Conservation (phyloP, 2,329 filamentous ascomycete species). For the Diaporthe sp. region DNA sequence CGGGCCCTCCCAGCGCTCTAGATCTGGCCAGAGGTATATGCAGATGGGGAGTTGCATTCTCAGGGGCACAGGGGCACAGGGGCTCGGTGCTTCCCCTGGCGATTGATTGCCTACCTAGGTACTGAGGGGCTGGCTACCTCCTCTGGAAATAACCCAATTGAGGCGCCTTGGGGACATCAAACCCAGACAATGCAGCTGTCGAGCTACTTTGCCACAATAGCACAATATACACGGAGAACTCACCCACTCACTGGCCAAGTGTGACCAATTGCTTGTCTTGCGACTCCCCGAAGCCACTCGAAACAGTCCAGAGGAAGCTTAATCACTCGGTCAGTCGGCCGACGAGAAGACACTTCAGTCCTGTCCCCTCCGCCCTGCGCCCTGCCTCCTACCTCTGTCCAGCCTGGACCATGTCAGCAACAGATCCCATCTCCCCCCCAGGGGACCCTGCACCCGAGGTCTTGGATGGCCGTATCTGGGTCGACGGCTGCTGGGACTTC, state of each 20-base stretch:
- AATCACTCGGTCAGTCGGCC: neutral
- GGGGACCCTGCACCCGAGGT: constrained; percentile 65
- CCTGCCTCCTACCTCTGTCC: neutral
- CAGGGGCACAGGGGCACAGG: constrained; percentile 16
- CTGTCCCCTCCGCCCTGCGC: neutral
- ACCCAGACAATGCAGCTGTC: constrained; percentile 7
- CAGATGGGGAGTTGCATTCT: constrained; percentile 17
- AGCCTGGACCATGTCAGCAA: constrained; percentile 36
- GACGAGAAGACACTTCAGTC: neutral
- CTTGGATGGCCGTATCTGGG: constrained; percentile 85
- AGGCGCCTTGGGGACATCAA: neutral
- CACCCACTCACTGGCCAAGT: neutral
- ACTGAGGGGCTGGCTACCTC: neutral
- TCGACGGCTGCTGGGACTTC: constrained; percentile 99
- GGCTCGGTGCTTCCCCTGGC: neutral
- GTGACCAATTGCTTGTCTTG: neutral
- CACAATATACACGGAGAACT: neutral
- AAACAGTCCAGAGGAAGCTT: neutral
- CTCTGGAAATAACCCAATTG: constrained; percentile 8
- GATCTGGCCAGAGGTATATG: neutral
- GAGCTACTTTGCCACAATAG: neutral
- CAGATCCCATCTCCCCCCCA: constrained; percentile 45
- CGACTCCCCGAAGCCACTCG: neutral
- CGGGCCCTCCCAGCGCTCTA: neutral
- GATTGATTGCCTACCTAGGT: neutral